Evolutionary conservation across 2,329 filamentous ascomycete species (phyloP), one percentile per base, ranked within the genome.

Genomic region (Epichloe gansuensis): DNA sequence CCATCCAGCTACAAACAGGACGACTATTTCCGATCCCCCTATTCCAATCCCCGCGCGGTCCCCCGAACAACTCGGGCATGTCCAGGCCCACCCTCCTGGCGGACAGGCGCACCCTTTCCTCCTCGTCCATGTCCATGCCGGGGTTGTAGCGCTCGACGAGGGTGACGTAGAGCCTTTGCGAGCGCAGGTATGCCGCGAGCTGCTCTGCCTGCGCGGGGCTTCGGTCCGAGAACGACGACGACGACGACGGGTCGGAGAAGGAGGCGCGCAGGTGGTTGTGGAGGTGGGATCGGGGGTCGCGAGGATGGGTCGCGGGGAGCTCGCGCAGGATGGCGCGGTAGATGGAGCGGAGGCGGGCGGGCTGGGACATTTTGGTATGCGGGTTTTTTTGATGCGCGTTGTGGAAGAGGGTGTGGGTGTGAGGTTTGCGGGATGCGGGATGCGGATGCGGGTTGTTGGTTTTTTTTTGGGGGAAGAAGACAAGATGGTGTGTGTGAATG

Each of bases 121-220:
- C 83, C 65, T 83, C 85, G 59, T 86, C 82, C 85, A 95, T 88
- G 59, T 81, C 80, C 82, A 94, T 88, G 17, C 91, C 90, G 0
- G 90, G 90, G 68, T 97, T 97, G 71, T 98, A 97, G 61, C 91
- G 78, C 70, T 96, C 91, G 39, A 97, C 68, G 44, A 97, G 72
- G 15, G 81, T 84, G 28, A 81, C 78, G 67, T 97, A 96, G 65
- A 81, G 80, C 50, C 91, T 77, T 73, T 98, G 93, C n/a, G 91
- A 85, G 60, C 81, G 81, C 21, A 93, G 76, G 66, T 95, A 97
- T 53, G 82, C 78, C 28, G 90, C 70, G 59, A 89, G 82, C 68
- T 97, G 89, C 57, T 88, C 81, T n/a, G 82, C 85, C 34, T 56
- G 47, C 58, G 63, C 65, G 51, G 55, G 56, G 46, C 55, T 56